phyloP scores from a whole-genome alignment of 2,329 filamentous ascomycete genomes.

The Cytospora leucostoma region DNA sequence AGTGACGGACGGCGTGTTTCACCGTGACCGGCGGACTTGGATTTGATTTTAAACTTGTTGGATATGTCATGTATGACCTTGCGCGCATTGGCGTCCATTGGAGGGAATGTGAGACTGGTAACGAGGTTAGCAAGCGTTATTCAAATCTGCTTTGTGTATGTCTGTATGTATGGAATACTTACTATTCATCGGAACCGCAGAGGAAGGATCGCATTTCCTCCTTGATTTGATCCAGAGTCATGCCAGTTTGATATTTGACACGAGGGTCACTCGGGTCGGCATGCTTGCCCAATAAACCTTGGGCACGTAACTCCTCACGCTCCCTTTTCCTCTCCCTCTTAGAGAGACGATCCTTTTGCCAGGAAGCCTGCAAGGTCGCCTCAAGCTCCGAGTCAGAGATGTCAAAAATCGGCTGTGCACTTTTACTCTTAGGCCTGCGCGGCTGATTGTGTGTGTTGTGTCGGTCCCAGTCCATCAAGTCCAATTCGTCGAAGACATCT shows the following conservation, averaged over 20 bases:
- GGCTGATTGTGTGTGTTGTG: slow-evolving; percentile 62
- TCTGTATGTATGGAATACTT: slow-evolving; percentile 35
- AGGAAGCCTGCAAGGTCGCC: slow-evolving; percentile 57
- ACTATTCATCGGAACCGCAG: slow-evolving; percentile 63
- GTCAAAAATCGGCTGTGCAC: slow-evolving; percentile 52
- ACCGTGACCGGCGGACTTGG: slow-evolving; percentile 77
- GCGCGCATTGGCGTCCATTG: slow-evolving; percentile 78
- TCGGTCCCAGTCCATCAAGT: slow-evolving; percentile 81
- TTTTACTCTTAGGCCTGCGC: slow-evolving; percentile 64
- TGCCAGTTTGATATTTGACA: slow-evolving; percentile 71
- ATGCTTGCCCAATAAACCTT: slow-evolving; percentile 65
- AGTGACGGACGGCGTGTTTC: slow-evolving; percentile 74
- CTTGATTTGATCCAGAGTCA: slow-evolving; percentile 69
- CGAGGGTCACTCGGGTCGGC: slow-evolving; percentile 60
- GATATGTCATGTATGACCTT: slow-evolving; percentile 81
- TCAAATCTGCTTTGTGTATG: no score
- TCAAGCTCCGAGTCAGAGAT: slow-evolving; percentile 70
- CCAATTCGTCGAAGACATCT: slow-evolving; percentile 67
- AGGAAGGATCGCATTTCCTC: slow-evolving; percentile 75
- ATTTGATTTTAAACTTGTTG: slow-evolving; percentile 73
- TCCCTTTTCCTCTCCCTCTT: slow-evolving; percentile 71
- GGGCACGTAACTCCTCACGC: slow-evolving; percentile 66
- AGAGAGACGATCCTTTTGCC: slow-evolving; percentile 68
- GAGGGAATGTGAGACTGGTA: slow-evolving; percentile 70
- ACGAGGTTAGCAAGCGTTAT: slow-evolving; percentile 21